A percentile compares a stretch with the other conserved stretches of the same genome.
Evolutionary conservation across 2,329 filamentous ascomycete species (phyloP).

Genomic region (Calonectria pseudoreteaudii): DNA sequence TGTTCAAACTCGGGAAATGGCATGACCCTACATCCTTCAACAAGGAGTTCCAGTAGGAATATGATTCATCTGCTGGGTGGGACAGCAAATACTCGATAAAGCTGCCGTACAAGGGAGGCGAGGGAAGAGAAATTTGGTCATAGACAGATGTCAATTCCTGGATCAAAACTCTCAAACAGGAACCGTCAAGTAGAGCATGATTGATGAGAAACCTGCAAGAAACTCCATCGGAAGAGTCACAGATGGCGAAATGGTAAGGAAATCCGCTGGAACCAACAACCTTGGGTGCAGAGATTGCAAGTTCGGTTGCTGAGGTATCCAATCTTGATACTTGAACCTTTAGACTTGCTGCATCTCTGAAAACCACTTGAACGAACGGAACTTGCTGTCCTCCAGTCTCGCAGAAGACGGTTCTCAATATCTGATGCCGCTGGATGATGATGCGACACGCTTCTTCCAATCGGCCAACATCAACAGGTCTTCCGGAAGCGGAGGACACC

Average conservation of each 20-base stretch:
- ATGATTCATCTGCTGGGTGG: not conserved
- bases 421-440: not conserved
- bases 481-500: not conserved
- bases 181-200: not conserved
- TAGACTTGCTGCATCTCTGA: not conserved
- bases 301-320: not conserved
- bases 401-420: not conserved
- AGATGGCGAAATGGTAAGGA: not conserved
- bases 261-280: not conserved
- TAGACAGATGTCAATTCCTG: not conserved
- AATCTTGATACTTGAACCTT: not conserved
- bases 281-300: not conserved
- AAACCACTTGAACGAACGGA: not conserved
- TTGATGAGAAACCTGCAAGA: not conserved
- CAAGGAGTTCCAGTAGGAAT: not conserved
- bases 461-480: not conserved
- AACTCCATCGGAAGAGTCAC: not conserved
- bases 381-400: not conserved
- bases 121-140: not conserved
- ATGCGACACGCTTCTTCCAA: not conserved
- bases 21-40: not conserved
- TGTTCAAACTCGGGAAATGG: not conserved
- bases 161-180: not conserved
- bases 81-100: not conserved
- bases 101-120: not conserved